Evolutionary conservation across 169 alveolate species (phyloP), one percentile per base, ranked within the genome.

Genomic region (Blepharisma undulans): DNA sequence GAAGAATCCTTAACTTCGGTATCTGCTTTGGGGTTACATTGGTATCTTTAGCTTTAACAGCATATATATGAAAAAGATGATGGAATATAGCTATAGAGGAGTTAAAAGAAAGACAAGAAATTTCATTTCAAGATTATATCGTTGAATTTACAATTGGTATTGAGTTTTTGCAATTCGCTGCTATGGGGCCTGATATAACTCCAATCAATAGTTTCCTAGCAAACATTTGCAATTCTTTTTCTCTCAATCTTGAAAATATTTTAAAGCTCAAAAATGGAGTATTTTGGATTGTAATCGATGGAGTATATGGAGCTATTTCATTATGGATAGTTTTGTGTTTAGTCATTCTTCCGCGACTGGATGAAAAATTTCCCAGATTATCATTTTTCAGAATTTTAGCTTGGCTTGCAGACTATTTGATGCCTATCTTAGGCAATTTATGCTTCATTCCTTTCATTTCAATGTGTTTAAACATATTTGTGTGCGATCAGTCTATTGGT

Each of bases 361-460:
- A 78, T 30, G 59, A 27, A 78, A 78, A 32, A 30, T 78, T 19
- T 7, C 25, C 60, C 10, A 78, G 60, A 21, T 4, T 25, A 6
- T 12, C 32, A 6, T 4, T 78, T 4, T 72, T 72, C 10, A 72
- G 4, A 27, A 5, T n/a, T n/a, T 22, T 72, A 27, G 79, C 33
- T n/a, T 22, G 33, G 6, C 27, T 72, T n/a, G 79, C 79, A 5
- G 86, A 78, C 60, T 29, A 29, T 32, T 72, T 72, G 10, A 72
- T 72, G 79, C 79, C 79, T 27, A 30, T 78, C 6, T 32, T 78
- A 21, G 86, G 86, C 22, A 30, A 78, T 30, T 78, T 78, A 78
- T 22, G 60, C 32, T 78, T 78, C 14, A 22, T 78, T 29, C 86
- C 86, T 21, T 22, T 78, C 6, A 30, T 78, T 30, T 78, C 86